Conservation (phyloP, 768 basidiomycete species). For the Porphyrellus cyaneotinctus region DNA sequence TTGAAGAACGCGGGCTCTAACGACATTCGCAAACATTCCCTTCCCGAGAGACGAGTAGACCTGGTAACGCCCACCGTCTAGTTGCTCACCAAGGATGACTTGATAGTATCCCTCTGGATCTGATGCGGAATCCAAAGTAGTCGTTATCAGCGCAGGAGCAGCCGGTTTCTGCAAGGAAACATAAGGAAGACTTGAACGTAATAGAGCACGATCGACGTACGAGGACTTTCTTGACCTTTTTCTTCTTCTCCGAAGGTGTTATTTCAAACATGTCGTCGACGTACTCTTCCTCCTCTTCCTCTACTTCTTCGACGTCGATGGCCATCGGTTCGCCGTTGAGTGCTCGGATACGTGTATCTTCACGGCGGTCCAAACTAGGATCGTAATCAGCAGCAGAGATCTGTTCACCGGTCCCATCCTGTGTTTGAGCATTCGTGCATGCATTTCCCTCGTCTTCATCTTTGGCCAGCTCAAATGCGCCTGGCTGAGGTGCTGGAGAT, state of each 20-base stretch:
- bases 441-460: conserved; percentile 49
- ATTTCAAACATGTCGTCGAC: conserved; percentile 96
- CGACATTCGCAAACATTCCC: conserved; percentile 98
- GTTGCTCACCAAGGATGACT: conserved; percentile 88
- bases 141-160: conserved; percentile 64
- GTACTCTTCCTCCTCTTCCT: conserved; percentile 65
- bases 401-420: conserved; percentile 55
- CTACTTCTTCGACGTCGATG: conserved; percentile 46
- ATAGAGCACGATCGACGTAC: conserved; percentile 33
- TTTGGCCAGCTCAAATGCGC: conserved; percentile 66
- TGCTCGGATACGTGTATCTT: conserved; percentile 74
- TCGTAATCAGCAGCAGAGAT: conserved; percentile 94
- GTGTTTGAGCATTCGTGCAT: conserved; percentile 42
- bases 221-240: conserved; percentile 55
- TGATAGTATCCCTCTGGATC: conserved; percentile 96
- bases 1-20: conserved; percentile 78
- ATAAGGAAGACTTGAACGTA: neutral
- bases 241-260: conserved; percentile 42
- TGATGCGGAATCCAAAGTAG: conserved; percentile 84
- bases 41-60: conserved; percentile 94
- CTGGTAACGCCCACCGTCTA: conserved; percentile 90
- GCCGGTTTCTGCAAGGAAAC: conserved; percentile 37
- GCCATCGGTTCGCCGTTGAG: conserved; percentile 35
- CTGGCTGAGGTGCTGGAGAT: conserved; percentile 56
- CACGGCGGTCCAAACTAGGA: conserved; percentile 73